These are phyloP conservation scores for Rhodotorula sp. DNA, from an alignment of 1,284 basidiomycete genomes.

Conservation along the genomic window DNA sequence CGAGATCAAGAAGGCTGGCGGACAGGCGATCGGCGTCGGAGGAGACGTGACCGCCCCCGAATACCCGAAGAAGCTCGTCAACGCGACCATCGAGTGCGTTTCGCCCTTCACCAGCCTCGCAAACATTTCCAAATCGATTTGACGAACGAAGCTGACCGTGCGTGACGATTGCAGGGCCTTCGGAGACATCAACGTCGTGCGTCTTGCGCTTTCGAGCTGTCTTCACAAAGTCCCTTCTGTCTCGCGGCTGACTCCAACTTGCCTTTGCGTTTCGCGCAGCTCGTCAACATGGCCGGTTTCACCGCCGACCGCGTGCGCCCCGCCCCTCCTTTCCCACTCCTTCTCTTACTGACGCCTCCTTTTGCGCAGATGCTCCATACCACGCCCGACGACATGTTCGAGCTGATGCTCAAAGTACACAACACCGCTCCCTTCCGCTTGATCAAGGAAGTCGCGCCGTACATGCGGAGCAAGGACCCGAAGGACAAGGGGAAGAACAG, in stretches of 20 bases:
- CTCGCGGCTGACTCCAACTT: too few species aligned
- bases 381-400: slow-evolving; percentile 75
- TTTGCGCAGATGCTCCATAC: slow-evolving; percentile 69
- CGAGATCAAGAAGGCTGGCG: slow-evolving; percentile 71
- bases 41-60: slow-evolving; percentile 77
- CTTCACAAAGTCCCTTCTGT: too few species aligned
- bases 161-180: neutral
- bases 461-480: slow-evolving; percentile 72
- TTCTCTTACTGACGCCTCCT: slow-evolving; percentile 13
- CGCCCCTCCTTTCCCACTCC: too few species aligned
- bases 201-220: neutral
- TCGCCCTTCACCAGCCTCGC: slow-evolving; percentile 16
- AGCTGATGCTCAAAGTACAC: slow-evolving; percentile 77
- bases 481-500: slow-evolving; percentile 61
- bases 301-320: slow-evolving; percentile 4
- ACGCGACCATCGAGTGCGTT: slow-evolving; percentile 69
- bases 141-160: too few species aligned
- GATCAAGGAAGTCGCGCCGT: slow-evolving; percentile 75
- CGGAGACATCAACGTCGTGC: slow-evolving; percentile 13
- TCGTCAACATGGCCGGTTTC: slow-evolving; percentile 11
- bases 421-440: slow-evolving; percentile 80
- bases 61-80: slow-evolving; percentile 74
- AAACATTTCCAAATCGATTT: neutral
- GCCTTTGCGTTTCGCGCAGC: neutral
- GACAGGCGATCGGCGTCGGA: slow-evolving; percentile 67